Evolutionary conservation across 257 asterid species (phyloP).

Genomic region (Cruciata laevipes): DNA sequence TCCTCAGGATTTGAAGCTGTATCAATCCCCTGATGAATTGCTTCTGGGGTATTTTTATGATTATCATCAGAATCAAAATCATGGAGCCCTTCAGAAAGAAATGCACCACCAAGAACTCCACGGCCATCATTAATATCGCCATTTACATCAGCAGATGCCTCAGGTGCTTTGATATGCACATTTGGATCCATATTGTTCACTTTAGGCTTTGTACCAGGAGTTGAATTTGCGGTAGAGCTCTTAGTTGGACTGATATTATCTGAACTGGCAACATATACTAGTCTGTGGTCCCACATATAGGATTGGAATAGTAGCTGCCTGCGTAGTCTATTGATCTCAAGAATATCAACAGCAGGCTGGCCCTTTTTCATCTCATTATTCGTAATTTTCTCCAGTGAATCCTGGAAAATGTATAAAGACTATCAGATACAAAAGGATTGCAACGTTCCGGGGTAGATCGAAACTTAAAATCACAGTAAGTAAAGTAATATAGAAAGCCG

Average conservation of each 20-base stretch:
- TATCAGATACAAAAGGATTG: slow-evolving; percentile 10
- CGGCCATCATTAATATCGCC: slow-evolving; percentile 30
- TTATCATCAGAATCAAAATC: slow-evolving; percentile 20
- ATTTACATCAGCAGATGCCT: slow-evolving; percentile 26
- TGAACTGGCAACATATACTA: slow-evolving; percentile 50
- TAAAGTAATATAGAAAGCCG: neutral
- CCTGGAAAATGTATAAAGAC: slow-evolving; percentile 42
- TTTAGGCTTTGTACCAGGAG: slow-evolving; percentile 30
- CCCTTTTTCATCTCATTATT: slow-evolving; percentile 52
- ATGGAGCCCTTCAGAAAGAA: slow-evolving; percentile 25
- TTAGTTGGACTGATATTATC: slow-evolving; percentile 29
- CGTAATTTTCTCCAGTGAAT: slow-evolving; percentile 44
- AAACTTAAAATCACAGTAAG: neutral
- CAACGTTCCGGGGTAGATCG: neutral
- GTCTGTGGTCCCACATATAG: slow-evolving; percentile 82
- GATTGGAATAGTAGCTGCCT: slow-evolving; percentile 74
- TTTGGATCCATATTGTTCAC: slow-evolving; percentile 29
- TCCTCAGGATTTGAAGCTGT: slow-evolving; percentile 18
- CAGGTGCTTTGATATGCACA: slow-evolving; percentile 23
- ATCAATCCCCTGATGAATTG: slow-evolving; percentile 25
- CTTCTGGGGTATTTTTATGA: slow-evolving; percentile 23
- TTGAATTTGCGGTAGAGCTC: slow-evolving; percentile 26
- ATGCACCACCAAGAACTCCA: slow-evolving; percentile 15
- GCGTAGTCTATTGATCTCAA: slow-evolving; percentile 73
- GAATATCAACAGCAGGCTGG: slow-evolving; percentile 58